A percentile compares a stretch with the other conserved stretches of the same genome.
Conservation (phyloP, 345 rosid species). For the Eucalyptus polybractea region DNA sequence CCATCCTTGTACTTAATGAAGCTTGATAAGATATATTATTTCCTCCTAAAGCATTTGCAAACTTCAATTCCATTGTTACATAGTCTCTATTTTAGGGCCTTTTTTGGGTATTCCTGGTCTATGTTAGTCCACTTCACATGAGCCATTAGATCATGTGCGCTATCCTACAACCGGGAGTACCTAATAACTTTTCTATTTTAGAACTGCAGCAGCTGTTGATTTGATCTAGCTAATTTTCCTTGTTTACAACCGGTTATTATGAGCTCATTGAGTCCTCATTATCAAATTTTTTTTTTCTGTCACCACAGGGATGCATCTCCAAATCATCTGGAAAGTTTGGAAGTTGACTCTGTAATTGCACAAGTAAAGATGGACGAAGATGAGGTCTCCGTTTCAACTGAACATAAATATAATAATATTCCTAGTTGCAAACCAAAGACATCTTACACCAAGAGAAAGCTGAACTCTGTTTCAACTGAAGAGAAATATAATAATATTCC, state of each 20-base stretch:
- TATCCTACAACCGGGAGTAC: background rate
- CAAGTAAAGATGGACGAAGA: conserved; percentile 2
- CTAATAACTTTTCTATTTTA: background rate
- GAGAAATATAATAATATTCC: background rate
- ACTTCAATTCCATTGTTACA: background rate
- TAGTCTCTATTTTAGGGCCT: background rate
- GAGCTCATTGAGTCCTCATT: background rate
- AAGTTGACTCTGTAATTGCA: background rate
- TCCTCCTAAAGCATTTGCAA: background rate
- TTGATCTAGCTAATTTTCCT: background rate
- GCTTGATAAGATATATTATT: background rate
- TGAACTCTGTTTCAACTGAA: background rate
- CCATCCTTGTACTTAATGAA: background rate
- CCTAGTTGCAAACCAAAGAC: no score
- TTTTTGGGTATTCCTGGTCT: background rate
- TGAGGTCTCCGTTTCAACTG: background rate
- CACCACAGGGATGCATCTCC: background rate
- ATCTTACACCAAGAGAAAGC: no score
- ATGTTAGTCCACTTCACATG: background rate
- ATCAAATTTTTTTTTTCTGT: background rate
- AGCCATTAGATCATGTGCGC: background rate
- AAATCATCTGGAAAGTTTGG: background rate
- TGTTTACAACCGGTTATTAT: background rate
- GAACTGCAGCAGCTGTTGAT: background rate
- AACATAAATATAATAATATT: no score